Conservation (phyloP, 331 rosid species). For the Acacia concinna region DNA sequence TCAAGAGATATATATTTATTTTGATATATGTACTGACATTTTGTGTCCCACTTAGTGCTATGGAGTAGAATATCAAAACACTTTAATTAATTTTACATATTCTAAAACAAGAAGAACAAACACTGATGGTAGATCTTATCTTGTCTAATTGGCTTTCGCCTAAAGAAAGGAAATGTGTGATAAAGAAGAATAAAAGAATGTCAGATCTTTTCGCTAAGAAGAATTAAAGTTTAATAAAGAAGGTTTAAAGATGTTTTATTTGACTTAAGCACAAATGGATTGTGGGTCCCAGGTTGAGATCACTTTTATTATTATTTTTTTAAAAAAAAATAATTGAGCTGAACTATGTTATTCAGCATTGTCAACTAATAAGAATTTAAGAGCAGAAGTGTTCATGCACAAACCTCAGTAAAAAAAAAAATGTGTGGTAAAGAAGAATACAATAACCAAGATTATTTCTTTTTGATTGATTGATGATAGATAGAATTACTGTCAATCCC, state of each 20-base stretch:
- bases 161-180: constrained; percentile 27
- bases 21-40: not conserved
- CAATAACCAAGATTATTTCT: not conserved
- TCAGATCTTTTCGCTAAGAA: constrained; percentile 1
- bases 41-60: constrained; percentile 31
- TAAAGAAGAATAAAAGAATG: constrained; percentile 39
- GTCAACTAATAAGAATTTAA: not conserved
- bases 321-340: not conserved
- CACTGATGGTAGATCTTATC: constrained; percentile 36
- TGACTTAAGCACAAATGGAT: constrained; percentile 34
- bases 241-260: constrained; percentile 14
- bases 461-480: not conserved
- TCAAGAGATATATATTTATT: not conserved
- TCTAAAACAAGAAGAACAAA: constrained; percentile 32
- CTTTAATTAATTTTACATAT: constrained; percentile 10
- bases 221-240: constrained; percentile 29
- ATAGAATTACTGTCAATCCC: not conserved
- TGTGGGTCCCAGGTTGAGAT: constrained; percentile 18
- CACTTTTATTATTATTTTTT: not conserved
- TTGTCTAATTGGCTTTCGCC: constrained; percentile 29
- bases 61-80: constrained; percentile 29
- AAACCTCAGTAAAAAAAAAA: not conserved
- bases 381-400: not conserved
- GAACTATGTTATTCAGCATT: not conserved
- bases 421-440: not conserved